Conservation (phyloP, 345 rosid species). For the Excoecaria cochinchinensis region DNA sequence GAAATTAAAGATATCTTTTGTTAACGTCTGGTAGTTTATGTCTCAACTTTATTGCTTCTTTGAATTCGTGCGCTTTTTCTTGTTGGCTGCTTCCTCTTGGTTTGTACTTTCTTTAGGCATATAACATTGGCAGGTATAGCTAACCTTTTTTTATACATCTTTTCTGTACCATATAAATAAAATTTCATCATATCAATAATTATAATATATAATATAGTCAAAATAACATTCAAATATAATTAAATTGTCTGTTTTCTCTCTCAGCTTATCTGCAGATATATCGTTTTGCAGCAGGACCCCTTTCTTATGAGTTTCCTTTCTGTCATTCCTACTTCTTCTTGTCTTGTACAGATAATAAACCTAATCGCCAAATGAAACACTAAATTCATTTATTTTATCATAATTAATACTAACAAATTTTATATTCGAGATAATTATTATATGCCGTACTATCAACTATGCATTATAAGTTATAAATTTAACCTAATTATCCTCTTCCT, state of each 20-base stretch:
- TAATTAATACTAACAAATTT: too few relatives aligned
- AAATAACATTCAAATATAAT: neutral
- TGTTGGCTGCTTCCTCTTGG: slow-evolving; percentile 4
- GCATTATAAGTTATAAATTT: too few relatives aligned
- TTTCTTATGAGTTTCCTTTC: neutral
- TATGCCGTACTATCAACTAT: too few relatives aligned
- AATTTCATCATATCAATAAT: neutral
- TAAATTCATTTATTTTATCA: neutral
- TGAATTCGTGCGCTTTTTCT: neutral
- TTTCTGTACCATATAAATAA: neutral
- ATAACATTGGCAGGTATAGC: neutral
- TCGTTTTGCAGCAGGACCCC: neutral
- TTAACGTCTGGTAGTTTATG: neutral
- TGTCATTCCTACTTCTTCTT: neutral
- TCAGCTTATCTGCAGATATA: neutral
- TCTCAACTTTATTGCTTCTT: neutral
- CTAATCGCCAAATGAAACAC: neutral
- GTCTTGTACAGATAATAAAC: neutral
- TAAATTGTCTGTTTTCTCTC: neutral
- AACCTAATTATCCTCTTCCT: neutral
- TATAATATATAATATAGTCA: neutral
- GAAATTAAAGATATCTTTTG: neutral
- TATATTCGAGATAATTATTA: too few relatives aligned
- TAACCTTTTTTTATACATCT: neutral
- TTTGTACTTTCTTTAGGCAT: neutral